A percentile compares a stretch with the other conserved stretches of the same genome.
These are phyloP conservation scores for Pichia kudriavzevii DNA, from an alignment of 1,139 yeast genomes.

Conservation along the genomic window DNA sequence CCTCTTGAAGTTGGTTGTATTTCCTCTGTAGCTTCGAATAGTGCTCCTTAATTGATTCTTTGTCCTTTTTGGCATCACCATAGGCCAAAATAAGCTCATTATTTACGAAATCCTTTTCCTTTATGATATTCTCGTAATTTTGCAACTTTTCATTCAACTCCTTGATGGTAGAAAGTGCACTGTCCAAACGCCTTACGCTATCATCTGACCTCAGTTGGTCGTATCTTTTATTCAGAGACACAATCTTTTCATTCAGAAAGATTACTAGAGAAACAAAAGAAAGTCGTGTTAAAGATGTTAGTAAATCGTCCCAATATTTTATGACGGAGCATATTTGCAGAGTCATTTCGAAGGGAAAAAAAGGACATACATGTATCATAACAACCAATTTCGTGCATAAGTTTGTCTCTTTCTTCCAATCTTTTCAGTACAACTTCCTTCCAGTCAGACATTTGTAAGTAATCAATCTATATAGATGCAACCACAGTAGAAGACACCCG, in stretches of 20 bases:
- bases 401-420: constrained; percentile 21
- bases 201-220: constrained; percentile 4
- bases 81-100: constrained; percentile 16
- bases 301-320: background rate
- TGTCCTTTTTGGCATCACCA: constrained; percentile 16
- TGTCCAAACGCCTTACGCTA: constrained; percentile 12
- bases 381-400: constrained; percentile 3
- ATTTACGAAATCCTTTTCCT: constrained; percentile 14
- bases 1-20: constrained; percentile 35
- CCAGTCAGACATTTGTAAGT: constrained; percentile 17
- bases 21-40: constrained; percentile 28
- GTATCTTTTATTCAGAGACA: constrained; percentile 1
- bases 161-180: constrained; percentile 10
- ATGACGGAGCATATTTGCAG: too few species aligned
- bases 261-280: too few species aligned
- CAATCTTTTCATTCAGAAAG: constrained; percentile 5
- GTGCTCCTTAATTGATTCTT: constrained; percentile 21
- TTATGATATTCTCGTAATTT: constrained; percentile 4
- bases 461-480: too few species aligned
- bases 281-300: too few species aligned
- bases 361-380: constrained; percentile 8
- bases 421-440: constrained; percentile 16
- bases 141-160: constrained; percentile 8
- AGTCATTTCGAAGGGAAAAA: too few species aligned
- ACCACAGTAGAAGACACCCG: too few species aligned